Conservation (phyloP, 352 stramenopile species). For the Phytophthora tentaculata region DNA sequence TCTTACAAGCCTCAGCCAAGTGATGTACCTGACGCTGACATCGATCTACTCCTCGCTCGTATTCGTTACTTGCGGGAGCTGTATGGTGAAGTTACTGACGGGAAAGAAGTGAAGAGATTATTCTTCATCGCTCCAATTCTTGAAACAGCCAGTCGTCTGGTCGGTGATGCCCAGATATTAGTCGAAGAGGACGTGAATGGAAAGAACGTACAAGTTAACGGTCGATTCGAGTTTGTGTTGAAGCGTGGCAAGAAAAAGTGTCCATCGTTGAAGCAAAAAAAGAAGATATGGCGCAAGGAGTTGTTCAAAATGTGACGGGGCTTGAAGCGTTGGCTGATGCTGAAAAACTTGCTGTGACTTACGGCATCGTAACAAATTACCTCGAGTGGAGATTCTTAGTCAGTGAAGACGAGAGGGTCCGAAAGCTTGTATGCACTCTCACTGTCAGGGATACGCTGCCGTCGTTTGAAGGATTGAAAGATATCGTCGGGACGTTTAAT, state of each 20-base stretch:
- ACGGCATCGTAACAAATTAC: constrained; percentile 40
- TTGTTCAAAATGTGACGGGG: constrained; percentile 24
- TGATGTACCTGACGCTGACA: constrained; percentile 8
- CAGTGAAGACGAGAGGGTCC: constrained; percentile 26
- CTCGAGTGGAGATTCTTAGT: constrained; percentile 32
- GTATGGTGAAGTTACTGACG: constrained; percentile 4
- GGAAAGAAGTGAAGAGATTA: constrained; percentile 23
- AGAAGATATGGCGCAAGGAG: constrained; percentile 28
- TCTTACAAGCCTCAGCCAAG: not conserved
- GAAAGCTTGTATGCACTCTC: not conserved
- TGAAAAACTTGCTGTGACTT: constrained; percentile 13
- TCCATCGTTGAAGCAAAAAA: constrained; percentile 29
- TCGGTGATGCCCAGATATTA: constrained; percentile 6
- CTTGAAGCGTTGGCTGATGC: constrained; percentile 35
- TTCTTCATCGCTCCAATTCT: constrained; percentile 18
- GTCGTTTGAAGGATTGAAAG: constrained; percentile 7
- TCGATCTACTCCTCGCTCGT: constrained; percentile 5
- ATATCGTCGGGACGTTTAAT: constrained; percentile 16
- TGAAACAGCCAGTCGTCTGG: constrained; percentile 21
- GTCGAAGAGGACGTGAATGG: constrained; percentile 22
- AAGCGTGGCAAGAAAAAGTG: constrained; percentile 30
- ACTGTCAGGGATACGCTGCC: constrained; percentile 7
- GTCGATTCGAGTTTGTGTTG: constrained; percentile 36
- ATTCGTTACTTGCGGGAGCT: not conserved
- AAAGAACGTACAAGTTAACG: constrained; percentile 25